Base-by-base conservation (phyloP, 2,329 filamentous ascomycete genomes). In the Fusarium devonianum region DNA sequence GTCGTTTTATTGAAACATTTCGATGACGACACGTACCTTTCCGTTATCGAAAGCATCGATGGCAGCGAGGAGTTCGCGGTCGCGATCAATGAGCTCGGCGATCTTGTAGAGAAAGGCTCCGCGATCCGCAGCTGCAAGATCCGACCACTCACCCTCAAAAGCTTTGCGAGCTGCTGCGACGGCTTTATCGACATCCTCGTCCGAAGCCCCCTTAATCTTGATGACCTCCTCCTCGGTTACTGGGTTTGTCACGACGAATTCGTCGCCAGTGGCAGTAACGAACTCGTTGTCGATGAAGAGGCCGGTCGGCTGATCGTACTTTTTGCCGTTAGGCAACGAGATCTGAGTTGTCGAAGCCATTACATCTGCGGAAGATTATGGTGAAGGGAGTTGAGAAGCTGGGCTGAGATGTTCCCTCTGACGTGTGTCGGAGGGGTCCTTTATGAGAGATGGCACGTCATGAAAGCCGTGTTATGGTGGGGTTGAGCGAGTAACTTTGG, bases 281-380 rank as follows among this genome's bases (percentile, higher is more conserved):
- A 62, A 60, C 40, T 60, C 38, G 32, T 60, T 58, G 29, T 57
- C 53, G 34, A 62, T 62, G 43, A 63, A 63, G 6, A 63, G 43
- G 14, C 56, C 49, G 12, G 50, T 58, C 3, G 58, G 56, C 34
- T 63, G 56, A 76, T 86, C 62, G 58, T 63, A 67, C 16, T 51
- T 59, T 16, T 61, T 46, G 11, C 60, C 62, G 16, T 63, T 64
- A 36, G 56, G 59, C 26, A 49, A 29, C 3, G 49, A 28, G 14
- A 56, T 49, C 11, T 53, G 23, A 19, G 49, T 26, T 2, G 44
- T 30, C 13, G 42, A 37, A 17, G 40, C 21, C 46, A 50, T 50
- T 17, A n/a, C n/a, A n/a, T n/a, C n/a, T n/a, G n/a, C n/a, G n/a
- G n/a, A n/a, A n/a, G n/a, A n/a, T n/a, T n/a, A n/a, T n/a, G n/a